phyloP scores from a whole-genome alignment of 495 filamentous ascomycete species.

The Penicillium silybi region DNA sequence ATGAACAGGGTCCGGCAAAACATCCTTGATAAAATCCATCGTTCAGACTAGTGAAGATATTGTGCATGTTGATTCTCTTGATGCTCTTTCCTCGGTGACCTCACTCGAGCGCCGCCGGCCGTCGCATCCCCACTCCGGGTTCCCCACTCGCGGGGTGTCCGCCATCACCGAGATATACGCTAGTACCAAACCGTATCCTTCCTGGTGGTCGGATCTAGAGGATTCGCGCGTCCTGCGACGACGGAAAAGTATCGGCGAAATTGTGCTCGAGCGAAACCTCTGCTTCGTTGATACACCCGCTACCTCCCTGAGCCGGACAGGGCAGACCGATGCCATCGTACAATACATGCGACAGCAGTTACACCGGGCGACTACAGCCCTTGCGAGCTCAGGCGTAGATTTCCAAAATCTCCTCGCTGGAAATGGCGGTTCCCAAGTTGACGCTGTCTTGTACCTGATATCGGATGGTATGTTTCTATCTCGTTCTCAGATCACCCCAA shows the following conservation, averaged over 20 bases:
- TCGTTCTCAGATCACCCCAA: neutral
- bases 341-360: conserved; percentile 76
- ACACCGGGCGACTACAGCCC: conserved; percentile 56
- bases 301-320: conserved; percentile 62
- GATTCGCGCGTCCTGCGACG: conserved; percentile 64
- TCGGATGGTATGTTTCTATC: conserved; percentile 41
- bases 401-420: conserved; percentile 78
- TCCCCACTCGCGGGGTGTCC: conserved; percentile 26
- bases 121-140: conserved; percentile 32
- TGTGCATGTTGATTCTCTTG: conserved; percentile 88
- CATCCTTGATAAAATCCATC: conserved; percentile 86
- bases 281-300: conserved; percentile 93
- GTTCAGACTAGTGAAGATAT: conserved; percentile 95
- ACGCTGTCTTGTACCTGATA: conserved; percentile 82
- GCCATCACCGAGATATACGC: conserved; percentile 79
- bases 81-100: conserved; percentile 51
- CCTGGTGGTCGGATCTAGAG: conserved; percentile 93
- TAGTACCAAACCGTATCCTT: conserved; percentile 86
- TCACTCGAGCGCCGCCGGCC: conserved; percentile 23
- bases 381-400: conserved; percentile 63
- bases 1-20: conserved; percentile 67
- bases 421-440: conserved; percentile 82
- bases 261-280: conserved; percentile 85
- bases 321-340: conserved; percentile 64
- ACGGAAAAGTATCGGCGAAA: conserved; percentile 75